Evolutionary conservation across 140 eudicot species (phyloP).

Genomic region (Ambrosia hybrid): DNA sequence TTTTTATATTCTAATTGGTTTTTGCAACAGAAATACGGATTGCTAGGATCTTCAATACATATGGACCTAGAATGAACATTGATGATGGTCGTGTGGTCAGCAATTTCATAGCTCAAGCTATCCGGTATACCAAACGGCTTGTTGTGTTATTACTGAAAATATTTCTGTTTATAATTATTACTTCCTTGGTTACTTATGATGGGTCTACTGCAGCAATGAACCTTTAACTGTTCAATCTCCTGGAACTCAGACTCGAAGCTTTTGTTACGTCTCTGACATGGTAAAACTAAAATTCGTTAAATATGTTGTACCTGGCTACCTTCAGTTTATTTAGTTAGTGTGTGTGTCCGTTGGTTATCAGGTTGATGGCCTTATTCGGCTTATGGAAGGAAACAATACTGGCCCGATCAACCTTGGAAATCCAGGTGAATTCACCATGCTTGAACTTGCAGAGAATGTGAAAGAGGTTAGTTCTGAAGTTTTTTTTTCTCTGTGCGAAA

Average conservation of each 20-base stretch:
- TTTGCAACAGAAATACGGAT: slow-evolving; percentile 70
- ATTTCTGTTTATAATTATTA: not conserved
- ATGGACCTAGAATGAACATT: slow-evolving; percentile 97
- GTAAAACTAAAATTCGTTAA: slow-evolving; percentile 36
- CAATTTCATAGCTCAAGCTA: slow-evolving; percentile 96
- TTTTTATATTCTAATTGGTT: no score
- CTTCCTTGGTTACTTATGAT: not conserved
- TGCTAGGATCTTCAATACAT: slow-evolving; percentile 96
- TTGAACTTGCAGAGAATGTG: slow-evolving; percentile 97
- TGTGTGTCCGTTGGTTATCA: slow-evolving; percentile 20
- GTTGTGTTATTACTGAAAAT: not conserved
- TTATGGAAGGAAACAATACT: slow-evolving; percentile 91
- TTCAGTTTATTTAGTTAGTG: slow-evolving; percentile 9
- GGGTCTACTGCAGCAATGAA: slow-evolving; percentile 52
- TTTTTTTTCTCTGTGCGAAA: not conserved
- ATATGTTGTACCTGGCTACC: not conserved
- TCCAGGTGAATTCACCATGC: slow-evolving; percentile 99
- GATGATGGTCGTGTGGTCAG: slow-evolving; percentile 99
- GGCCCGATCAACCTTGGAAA: slow-evolving; percentile 98
- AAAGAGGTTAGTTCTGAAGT: slow-evolving; percentile 63
- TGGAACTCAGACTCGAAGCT: slow-evolving; percentile 95
- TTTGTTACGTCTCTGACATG: slow-evolving; percentile 95
- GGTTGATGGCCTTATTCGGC: slow-evolving; percentile 95
- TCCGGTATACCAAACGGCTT: slow-evolving; percentile 52
- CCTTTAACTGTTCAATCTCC: slow-evolving; percentile 87